Evolutionary conservation across 2,329 filamentous ascomycete genomes (phyloP).

Genomic region (Paecilomyces sp.): DNA sequence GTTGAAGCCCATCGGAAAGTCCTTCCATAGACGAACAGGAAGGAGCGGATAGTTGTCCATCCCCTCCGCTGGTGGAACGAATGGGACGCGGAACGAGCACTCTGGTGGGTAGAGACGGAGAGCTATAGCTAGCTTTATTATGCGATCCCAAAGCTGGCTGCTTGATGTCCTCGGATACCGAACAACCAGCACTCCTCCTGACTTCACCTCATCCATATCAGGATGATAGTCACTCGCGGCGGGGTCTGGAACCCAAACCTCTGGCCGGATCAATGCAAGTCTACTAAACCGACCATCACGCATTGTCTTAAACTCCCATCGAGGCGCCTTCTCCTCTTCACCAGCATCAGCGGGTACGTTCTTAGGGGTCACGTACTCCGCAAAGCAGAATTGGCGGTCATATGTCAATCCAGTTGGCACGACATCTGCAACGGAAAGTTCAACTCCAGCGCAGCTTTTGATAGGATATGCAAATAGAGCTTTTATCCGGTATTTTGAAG

Average conservation of each 20-base stretch:
- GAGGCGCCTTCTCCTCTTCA: slow-evolving; percentile 34
- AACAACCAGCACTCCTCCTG: slow-evolving; percentile 47
- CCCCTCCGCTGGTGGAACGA: slow-evolving; percentile 40
- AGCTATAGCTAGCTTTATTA: slow-evolving; percentile 20
- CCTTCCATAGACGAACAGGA: slow-evolving; percentile 50
- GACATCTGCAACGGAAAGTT: slow-evolving; percentile 59
- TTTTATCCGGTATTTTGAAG: slow-evolving; percentile 47
- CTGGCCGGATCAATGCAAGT: slow-evolving; percentile 60
- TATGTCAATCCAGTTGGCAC: slow-evolving; percentile 65
- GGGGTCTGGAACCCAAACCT: slow-evolving; percentile 54
- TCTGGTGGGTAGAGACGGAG: slow-evolving; percentile 26
- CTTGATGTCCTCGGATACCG: slow-evolving; percentile 32
- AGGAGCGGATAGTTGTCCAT: slow-evolving; percentile 37
- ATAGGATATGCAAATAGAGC: slow-evolving; percentile 75
- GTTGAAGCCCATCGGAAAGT: slow-evolving; percentile 38
- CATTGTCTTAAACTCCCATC: slow-evolving; percentile 37
- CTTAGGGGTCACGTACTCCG: slow-evolving; percentile 47
- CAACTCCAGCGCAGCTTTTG: slow-evolving; percentile 73
- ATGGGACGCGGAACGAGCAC: slow-evolving; percentile 46
- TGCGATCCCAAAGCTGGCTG: slow-evolving; percentile 4
- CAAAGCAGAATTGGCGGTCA: slow-evolving; percentile 79
- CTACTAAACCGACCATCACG: slow-evolving; percentile 45
- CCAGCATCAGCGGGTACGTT: slow-evolving; percentile 7
- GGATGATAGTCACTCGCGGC: slow-evolving; percentile 34
- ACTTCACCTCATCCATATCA: slow-evolving; percentile 41